A percentile compares a stretch with the other conserved stretches of the same genome.
These are phyloP conservation scores for Oryza brachyantha DNA, from an alignment of 176 grass and related monocot species.

Conservation along the genomic window DNA sequence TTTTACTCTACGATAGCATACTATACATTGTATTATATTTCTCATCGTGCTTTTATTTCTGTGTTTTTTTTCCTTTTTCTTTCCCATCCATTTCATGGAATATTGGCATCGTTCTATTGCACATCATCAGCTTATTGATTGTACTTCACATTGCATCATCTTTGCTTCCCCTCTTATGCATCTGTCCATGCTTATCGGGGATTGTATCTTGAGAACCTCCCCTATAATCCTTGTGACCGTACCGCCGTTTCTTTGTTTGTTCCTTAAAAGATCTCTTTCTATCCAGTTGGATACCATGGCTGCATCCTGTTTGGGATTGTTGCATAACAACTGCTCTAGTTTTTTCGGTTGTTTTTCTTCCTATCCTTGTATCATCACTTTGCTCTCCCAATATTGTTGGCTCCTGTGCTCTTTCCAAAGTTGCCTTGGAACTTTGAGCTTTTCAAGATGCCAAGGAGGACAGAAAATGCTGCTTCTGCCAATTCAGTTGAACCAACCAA, in stretches of 20 bases:
- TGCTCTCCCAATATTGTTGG: slow-evolving; percentile 51
- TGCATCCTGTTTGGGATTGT: slow-evolving; percentile 38
- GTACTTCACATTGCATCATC: slow-evolving; percentile 38
- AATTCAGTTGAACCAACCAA: slow-evolving; percentile 32
- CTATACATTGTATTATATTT: slow-evolving; percentile 30
- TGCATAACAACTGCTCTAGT: slow-evolving; percentile 39
- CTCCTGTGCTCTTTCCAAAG: slow-evolving; percentile 60
- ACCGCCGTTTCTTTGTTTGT: slow-evolving; percentile 14
- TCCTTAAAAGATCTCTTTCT: slow-evolving; percentile 25
- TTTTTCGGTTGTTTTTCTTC: slow-evolving; percentile 59
- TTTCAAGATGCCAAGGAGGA: slow-evolving; percentile 69
- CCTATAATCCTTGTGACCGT: neutral
- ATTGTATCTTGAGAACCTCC: slow-evolving; percentile 36
- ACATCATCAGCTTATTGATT: slow-evolving; percentile 31
- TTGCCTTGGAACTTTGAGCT: slow-evolving; percentile 59
- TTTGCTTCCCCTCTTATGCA: slow-evolving; percentile 22
- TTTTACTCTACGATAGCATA: slow-evolving; percentile 34
- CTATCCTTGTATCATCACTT: slow-evolving; percentile 51
- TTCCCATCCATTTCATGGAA: slow-evolving; percentile 32
- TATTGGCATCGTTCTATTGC: slow-evolving; percentile 27
- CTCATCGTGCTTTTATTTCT: slow-evolving; percentile 24
- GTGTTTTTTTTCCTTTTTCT: neutral
- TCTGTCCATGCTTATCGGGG: slow-evolving; percentile 3
- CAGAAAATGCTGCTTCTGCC: slow-evolving; percentile 35
- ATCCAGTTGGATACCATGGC: slow-evolving; percentile 49